Base-by-base conservation (phyloP, 371 early-diverging fungal genomes). In the Mortierella sp. region DNA sequence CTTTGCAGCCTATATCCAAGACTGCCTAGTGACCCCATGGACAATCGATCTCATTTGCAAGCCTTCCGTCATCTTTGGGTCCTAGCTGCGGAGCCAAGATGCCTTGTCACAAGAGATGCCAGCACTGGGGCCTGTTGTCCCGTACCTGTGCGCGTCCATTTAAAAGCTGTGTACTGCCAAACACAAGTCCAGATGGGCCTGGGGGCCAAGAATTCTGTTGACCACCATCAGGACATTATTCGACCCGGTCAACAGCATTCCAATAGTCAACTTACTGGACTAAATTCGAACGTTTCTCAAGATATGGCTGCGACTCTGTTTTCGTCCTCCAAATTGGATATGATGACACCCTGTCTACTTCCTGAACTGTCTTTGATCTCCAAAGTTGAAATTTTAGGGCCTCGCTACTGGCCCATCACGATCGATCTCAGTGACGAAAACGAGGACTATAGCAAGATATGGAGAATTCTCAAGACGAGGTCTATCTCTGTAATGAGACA, bases 21-120 rank as follows among this genome's bases (percentile, higher is more conserved):
- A n/a, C 94, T 90, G 32, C 95, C 96, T 0, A 84, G 77, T n/a
- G 75, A 83, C 3, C 84, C 90, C 0, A 77, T 75, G 11, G 96
- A 96, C 77, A 95, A 97, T 71, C 83, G 88, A 37, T 88, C 89
- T 26, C 96, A 96, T 77, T 66, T 94, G 45, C 97, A 97, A 76
- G 91, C 92, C 0, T 91, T 96, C 79, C 86, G 98, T 28, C 96
- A 96, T 84, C 71, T 97, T 39, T 97, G 98, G 98, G 91, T 90
- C 0, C 73, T 97, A 47, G 96, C 96, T 14, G 85, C 93, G 0
- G 94, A 95, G 65, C 86, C 88, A 12, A 87, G 97, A 35, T 93
- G 94, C 83, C 74, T 97, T 24, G 86, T 94, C 28, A 87, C 94
- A 6, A 87, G 93, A 22, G 95, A 96, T 66, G 91, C 91, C 4